A percentile compares a stretch with the other conserved stretches of the same genome.
These are phyloP conservation scores for Reutealis trisperma DNA, from an alignment of 345 rosid genomes.

Conservation along the genomic window DNA sequence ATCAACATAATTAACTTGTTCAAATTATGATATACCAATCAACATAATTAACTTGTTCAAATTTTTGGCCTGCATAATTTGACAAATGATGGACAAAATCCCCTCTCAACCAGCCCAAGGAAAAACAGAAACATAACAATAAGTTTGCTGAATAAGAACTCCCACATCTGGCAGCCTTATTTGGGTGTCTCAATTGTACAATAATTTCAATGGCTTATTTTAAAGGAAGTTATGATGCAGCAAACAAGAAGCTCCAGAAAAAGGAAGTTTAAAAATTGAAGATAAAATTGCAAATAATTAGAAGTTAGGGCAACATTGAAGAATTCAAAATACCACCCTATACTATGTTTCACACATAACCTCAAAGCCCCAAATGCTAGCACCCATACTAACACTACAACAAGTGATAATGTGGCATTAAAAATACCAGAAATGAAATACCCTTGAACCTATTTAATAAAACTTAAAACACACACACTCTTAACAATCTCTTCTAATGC, in stretches of 20 bases:
- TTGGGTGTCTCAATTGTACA: too few species aligned
- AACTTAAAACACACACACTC: too few species aligned
- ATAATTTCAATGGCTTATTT: neutral
- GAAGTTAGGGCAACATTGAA: neutral
- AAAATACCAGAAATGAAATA: neutral
- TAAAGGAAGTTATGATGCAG: neutral
- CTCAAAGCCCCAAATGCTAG: neutral
- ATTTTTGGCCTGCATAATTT: neutral
- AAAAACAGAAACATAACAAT: too few species aligned
- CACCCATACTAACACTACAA: neutral
- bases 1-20: neutral
- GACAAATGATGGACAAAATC: neutral
- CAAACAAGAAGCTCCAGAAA: neutral
- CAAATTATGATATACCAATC: neutral
- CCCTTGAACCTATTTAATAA: too few species aligned
- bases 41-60: neutral
- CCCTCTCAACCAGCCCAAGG: too few species aligned
- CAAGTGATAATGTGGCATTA: neutral
- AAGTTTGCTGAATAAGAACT: too few species aligned
- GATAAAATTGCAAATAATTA: neutral
- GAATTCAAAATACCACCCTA: neutral
- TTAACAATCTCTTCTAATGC: too few species aligned
- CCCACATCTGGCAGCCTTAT: too few species aligned
- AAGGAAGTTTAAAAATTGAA: neutral
- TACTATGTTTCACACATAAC: neutral